Evolutionary conservation across 768 basidiomycete species (phyloP).

Genomic region (Mycena venus): DNA sequence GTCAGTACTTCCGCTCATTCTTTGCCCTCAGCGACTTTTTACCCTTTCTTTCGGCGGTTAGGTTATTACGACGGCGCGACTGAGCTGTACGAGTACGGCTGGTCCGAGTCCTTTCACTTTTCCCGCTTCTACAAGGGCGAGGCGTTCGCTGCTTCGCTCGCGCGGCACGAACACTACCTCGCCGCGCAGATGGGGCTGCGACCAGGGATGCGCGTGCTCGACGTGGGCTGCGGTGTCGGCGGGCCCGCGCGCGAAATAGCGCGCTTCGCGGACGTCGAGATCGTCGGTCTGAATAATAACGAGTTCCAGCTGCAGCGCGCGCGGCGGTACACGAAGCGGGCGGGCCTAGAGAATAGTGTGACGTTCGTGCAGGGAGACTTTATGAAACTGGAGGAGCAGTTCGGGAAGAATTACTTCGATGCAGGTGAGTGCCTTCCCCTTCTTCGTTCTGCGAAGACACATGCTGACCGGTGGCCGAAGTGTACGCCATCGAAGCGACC

Average conservation of each 20-base stretch:
- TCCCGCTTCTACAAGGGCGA: slow-evolving; percentile 97
- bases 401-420: slow-evolving; percentile 94
- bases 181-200: slow-evolving; percentile 86
- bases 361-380: slow-evolving; percentile 94
- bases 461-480: slow-evolving; percentile 50
- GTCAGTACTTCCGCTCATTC: slow-evolving; percentile 54
- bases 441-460: neutral
- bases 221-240: slow-evolving; percentile 98
- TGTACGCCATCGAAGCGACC: slow-evolving; percentile 98
- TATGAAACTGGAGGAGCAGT: slow-evolving; percentile 92
- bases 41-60: slow-evolving; percentile 41
- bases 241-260: slow-evolving; percentile 98
- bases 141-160: slow-evolving; percentile 78
- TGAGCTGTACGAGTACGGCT: slow-evolving; percentile 94
- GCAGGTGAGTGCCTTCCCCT: slow-evolving; percentile 71
- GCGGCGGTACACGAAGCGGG: slow-evolving; percentile 80
- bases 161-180: slow-evolving; percentile 98
- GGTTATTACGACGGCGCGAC: slow-evolving; percentile 99
- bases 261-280: slow-evolving; percentile 85
- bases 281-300: slow-evolving; percentile 96
- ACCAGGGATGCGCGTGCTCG: slow-evolving; percentile 95
- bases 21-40: neutral
- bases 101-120: slow-evolving; percentile 95
- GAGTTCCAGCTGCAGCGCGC: slow-evolving; percentile 95
- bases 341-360: slow-evolving; percentile 82